phyloP scores from a whole-genome alignment of 768 basidiomycete species.

The Suillus brevipes region DNA sequence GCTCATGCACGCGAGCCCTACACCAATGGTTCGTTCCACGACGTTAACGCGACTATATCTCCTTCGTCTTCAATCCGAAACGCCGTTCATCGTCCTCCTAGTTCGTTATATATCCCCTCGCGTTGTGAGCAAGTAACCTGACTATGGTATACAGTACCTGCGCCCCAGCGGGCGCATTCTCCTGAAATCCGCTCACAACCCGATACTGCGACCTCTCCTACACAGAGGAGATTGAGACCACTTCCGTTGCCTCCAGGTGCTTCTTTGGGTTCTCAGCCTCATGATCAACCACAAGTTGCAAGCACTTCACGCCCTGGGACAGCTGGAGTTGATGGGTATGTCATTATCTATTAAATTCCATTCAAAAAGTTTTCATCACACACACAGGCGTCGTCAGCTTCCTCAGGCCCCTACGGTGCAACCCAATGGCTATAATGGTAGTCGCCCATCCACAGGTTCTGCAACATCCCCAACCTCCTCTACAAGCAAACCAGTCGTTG shows the following conservation, averaged over 20 bases:
- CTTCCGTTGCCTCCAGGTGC: slow-evolving; percentile 30
- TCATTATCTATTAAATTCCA: neutral
- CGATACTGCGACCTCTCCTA: slow-evolving; percentile 30
- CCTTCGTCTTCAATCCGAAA: slow-evolving; percentile 15
- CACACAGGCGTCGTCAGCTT: slow-evolving; percentile 30
- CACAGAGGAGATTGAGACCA: slow-evolving; percentile 30
- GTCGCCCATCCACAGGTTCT: slow-evolving; percentile 26
- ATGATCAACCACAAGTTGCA: slow-evolving; percentile 15
- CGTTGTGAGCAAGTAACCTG: neutral
- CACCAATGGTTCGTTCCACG: slow-evolving; percentile 22
- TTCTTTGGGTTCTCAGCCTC: slow-evolving; percentile 11
- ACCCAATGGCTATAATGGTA: slow-evolving; percentile 10
- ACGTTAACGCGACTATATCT: slow-evolving; percentile 16
- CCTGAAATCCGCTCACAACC: slow-evolving; percentile 22
- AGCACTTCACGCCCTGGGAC: slow-evolving; percentile 28
- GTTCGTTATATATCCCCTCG: slow-evolving; percentile 18
- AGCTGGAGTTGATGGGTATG: slow-evolving; percentile 27
- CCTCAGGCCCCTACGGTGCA: slow-evolving; percentile 27
- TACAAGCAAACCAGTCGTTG: slow-evolving; percentile 13
- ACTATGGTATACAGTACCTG: neutral
- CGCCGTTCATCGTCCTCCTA: slow-evolving; percentile 23
- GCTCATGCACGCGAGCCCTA: slow-evolving; percentile 21
- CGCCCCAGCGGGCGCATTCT: slow-evolving; percentile 18
- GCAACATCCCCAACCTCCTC: slow-evolving; percentile 18
- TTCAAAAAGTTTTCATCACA: neutral